Evolutionary conservation across 169 alveolate species (phyloP), one percentile per base, ranked within the genome.

Genomic region (Babesia sp.): DNA sequence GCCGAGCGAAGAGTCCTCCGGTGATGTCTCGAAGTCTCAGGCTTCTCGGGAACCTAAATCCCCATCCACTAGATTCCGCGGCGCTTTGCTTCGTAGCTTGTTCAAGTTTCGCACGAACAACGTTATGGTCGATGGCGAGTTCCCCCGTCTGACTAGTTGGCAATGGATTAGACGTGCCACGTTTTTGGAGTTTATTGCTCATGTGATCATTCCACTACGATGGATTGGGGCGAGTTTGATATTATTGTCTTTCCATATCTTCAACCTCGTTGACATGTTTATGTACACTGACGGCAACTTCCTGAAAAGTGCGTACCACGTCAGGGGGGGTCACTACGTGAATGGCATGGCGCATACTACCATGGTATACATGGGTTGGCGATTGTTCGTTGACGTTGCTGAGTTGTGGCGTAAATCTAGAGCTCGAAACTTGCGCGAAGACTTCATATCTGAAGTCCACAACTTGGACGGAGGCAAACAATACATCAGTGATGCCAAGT

Each of bases 401-500:
- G 50, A 57, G 3, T 16, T 57, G 51, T 31, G 18, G 24, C 0
- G 50, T 24, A 4, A 31, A n/a, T 57, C 67, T 4, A 20, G 9
- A 29, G 2, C 2, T 3, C 11, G 28, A 0, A 57, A 57, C 50
- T n/a, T 57, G 12, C 18, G 36, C 22, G n/a, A 1, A 0, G 51
- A 37, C 48, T 57, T 57, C 50, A 34, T 14, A 18, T 12, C 16
- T 11, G 2, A 11, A 4, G 12, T 57, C 48, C 16, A 34, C 67
- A 11, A 31, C 1, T 1, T 57, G 5, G 51, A 45, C 7, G 50
- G 36, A 29, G 67, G 67, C 8, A 2, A 18, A n/a, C 42, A 36
- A 18, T 37, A 34, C 67, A 29, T 57, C 11, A 6, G 31, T n/a
- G 67, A 57, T n/a, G 31, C 67, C 67, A 57, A 34, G 67, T 57